These are phyloP conservation scores for Berberis thunbergii DNA, from an alignment of 164 flowering plant genomes.

Conservation along the genomic window DNA sequence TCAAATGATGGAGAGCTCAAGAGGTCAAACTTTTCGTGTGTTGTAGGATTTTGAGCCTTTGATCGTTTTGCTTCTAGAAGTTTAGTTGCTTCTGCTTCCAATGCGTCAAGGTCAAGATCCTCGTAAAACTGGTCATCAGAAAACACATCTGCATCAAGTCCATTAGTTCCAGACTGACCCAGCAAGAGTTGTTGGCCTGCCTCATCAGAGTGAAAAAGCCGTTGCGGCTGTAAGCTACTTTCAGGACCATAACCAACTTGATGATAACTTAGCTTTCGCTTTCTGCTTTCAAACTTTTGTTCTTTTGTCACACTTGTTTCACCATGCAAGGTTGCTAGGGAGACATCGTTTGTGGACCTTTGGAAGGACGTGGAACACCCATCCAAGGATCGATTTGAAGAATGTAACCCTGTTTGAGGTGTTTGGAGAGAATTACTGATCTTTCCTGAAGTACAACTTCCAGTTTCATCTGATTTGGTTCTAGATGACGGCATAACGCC, in stretches of 20 bases:
- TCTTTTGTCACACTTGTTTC: constrained; percentile 17
- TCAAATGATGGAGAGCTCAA: constrained; percentile 66
- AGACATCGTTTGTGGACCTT: constrained; percentile 7
- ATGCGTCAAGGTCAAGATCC: constrained; percentile 74
- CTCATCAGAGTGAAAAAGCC: constrained; percentile 16
- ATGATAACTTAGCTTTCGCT: constrained; percentile 45
- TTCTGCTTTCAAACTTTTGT: constrained; percentile 26
- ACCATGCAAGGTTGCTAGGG: constrained; percentile 15
- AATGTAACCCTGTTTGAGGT: constrained; percentile 20
- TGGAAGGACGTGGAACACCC: constrained; percentile 17
- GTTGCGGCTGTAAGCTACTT: constrained; percentile 30
- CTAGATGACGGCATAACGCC: constrained; percentile 13
- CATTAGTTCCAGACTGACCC: constrained; percentile 16
- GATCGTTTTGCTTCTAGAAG: constrained; percentile 25
- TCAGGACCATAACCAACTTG: constrained; percentile 25
- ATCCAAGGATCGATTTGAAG: constrained; percentile 17
- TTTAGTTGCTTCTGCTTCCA: constrained; percentile 79
- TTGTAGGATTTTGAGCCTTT: constrained; percentile 10
- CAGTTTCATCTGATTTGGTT: constrained; percentile 23
- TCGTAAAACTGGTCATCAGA: constrained; percentile 69
- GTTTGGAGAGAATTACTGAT: constrained; percentile 18
- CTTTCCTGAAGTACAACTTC: constrained; percentile 25
- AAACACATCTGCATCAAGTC: constrained; percentile 16
- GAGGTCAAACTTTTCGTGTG: constrained; percentile 13
- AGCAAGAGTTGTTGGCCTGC: constrained; percentile 11